Evolutionary conservation across 805 yeast species (phyloP).

Genomic region (Metschnikowia rubicola): DNA sequence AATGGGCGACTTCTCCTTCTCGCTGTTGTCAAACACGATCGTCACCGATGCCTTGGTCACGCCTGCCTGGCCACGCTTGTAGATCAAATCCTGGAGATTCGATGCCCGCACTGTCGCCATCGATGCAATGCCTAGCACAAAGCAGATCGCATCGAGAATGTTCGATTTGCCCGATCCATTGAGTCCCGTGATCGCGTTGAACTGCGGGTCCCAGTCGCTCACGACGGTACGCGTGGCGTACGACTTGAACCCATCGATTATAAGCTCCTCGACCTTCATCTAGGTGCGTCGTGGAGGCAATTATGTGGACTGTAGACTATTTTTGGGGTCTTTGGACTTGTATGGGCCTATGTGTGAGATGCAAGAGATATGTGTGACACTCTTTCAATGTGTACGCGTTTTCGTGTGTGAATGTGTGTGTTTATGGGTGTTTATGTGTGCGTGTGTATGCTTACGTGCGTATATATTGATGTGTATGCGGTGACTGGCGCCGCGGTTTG

Average conservation of each 20-base stretch:
- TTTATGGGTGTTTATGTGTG: no score
- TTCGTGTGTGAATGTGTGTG: no score
- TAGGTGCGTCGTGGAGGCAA: no score
- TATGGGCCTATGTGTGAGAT: no score
- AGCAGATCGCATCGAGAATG: conserved; percentile 94
- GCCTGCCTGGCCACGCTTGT: conserved; percentile 97
- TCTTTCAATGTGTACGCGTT: no score
- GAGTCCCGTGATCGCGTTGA: conserved; percentile 95
- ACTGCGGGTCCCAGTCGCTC: conserved; percentile 92
- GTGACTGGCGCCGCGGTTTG: no score
- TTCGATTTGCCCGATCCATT: conserved; percentile 98
- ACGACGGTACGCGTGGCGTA: conserved; percentile 96
- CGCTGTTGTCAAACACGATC: conserved; percentile 87
- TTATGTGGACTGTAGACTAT: neutral
- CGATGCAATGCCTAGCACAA: conserved; percentile 93
- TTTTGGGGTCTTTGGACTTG: neutral
- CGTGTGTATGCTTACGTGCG: no score
- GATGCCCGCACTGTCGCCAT: conserved; percentile 95
- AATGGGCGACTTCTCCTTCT: conserved; percentile 72
- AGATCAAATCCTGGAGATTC: conserved; percentile 87
- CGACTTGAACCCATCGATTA: conserved; percentile 96
- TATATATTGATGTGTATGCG: no score
- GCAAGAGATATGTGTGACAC: no score
- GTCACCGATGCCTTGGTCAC: conserved; percentile 96
- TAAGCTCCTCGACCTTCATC: conserved; percentile 94